Evolutionary conservation across 2,329 filamentous ascomycete species (phyloP).

Genomic region (Elsinoe perseae): DNA sequence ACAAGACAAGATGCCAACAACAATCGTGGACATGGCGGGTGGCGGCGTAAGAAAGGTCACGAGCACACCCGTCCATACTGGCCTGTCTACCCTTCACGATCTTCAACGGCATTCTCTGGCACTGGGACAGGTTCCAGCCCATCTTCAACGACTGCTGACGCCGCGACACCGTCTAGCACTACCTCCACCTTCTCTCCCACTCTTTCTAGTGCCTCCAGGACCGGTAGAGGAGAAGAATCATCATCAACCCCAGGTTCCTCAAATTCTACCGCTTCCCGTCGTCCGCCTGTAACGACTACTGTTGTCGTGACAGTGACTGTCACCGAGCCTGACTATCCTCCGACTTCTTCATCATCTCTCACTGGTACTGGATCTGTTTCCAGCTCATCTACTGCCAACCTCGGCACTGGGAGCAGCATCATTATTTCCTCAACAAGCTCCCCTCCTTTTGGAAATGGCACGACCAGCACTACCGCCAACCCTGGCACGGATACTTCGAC

Average conservation of each 20-base stretch:
- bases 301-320: not conserved
- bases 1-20: not conserved
- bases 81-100: not conserved
- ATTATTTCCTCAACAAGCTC: not conserved
- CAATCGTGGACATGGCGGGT: not conserved
- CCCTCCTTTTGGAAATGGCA: constrained; percentile 5
- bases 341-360: constrained; percentile 2
- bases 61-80: not conserved
- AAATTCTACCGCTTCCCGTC: not conserved
- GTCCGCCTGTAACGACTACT: constrained; percentile 1
- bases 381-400: constrained; percentile 4
- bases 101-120: not conserved
- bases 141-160: not conserved
- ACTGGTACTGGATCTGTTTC: constrained; percentile 9
- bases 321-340: not conserved
- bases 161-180: not conserved
- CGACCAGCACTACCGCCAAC: not conserved
- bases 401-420: constrained; percentile 4
- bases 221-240: not conserved
- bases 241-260: not conserved
- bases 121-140: not conserved
- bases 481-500: not conserved
- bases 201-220: not conserved
- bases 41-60: not conserved
- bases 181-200: constrained; percentile 7